Conservation (phyloP, 371 early-diverging fungal genomes). For the Apophysomyces trapeziformis region DNA sequence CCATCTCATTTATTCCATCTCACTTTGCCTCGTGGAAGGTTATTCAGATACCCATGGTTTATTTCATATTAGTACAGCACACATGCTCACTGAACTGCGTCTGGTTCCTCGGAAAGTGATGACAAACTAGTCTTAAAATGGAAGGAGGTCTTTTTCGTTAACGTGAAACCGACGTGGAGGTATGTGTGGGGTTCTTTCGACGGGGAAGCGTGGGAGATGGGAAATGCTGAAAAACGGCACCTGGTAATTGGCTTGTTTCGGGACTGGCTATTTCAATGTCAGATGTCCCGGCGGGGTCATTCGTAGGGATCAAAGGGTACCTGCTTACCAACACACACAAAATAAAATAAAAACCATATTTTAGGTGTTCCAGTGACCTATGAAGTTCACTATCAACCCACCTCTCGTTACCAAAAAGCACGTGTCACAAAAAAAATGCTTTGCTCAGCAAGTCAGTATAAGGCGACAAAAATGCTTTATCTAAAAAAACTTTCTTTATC, state of each 20-base stretch:
- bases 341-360: too few species aligned
- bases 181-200: conserved; percentile 10
- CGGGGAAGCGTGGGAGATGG: conserved; percentile 12
- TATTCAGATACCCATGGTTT: background rate
- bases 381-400: too few species aligned
- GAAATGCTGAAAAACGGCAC: background rate
- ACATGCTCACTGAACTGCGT: conserved; percentile 3
- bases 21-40: background rate
- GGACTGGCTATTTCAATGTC: background rate
- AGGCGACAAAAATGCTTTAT: too few species aligned
- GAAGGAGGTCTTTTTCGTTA: conserved; percentile 1
- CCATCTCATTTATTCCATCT: background rate
- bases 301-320: conserved; percentile 23
- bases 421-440: too few species aligned
- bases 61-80: background rate
- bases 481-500: too few species aligned
- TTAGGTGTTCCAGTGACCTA: too few species aligned
- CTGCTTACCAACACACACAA: conserved; percentile 19
- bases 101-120: conserved; percentile 1
- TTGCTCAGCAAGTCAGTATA: too few species aligned
- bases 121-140: background rate
- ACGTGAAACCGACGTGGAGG: conserved; percentile 16
- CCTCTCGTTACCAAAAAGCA: too few species aligned
- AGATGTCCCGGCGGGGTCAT: conserved; percentile 6
- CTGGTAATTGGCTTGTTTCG: conserved; percentile 11